Percentiles rank a stretch among this genome's conserved stretches.
These are phyloP conservation scores for Chytriomyces sp. DNA, from an alignment of 192 early-diverging fungal genomes.

Conservation along the genomic window DNA sequence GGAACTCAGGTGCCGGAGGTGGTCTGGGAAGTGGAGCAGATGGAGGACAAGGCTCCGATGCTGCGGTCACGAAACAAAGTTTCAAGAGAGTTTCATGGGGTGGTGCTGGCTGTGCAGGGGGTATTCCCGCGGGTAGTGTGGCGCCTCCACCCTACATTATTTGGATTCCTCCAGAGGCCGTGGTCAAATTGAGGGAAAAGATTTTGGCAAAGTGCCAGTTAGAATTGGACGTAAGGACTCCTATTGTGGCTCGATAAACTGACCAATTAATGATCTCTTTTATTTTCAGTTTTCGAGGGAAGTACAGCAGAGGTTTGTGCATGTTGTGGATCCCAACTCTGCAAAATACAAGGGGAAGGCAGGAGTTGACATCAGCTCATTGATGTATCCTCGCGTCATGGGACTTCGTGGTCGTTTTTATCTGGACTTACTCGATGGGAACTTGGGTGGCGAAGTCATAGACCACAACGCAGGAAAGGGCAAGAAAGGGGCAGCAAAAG, in stretches of 20 bases:
- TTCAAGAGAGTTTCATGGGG: conserved; percentile 52
- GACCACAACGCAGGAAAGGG: neutral
- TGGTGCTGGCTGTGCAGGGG: neutral
- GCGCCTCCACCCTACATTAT: conserved; percentile 28
- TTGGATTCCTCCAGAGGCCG: conserved; percentile 52
- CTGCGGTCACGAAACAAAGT: conserved; percentile 26
- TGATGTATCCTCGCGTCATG: conserved; percentile 55
- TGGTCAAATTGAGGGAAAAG: conserved; percentile 49
- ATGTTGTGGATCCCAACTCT: conserved; percentile 44
- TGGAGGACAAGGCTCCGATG: conserved; percentile 6
- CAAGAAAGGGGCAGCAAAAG: conserved; percentile 1
- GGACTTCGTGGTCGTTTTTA: conserved; percentile 46
- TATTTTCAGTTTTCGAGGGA: conserved; percentile 45
- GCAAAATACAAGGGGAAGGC: conserved; percentile 49
- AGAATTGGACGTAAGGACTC: conserved; percentile 48
- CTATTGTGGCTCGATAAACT: neutral
- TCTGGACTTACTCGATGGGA: conserved; percentile 20
- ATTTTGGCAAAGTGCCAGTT: conserved; percentile 43
- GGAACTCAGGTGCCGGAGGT: neutral
- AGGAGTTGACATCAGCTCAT: conserved; percentile 42
- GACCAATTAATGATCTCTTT: neutral
- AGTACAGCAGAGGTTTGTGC: conserved; percentile 53
- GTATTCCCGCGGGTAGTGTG: neutral
- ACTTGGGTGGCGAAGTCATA: neutral
- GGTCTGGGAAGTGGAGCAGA: neutral